Conservation (phyloP, 495 filamentous ascomycete species). For the Cairneyella variabilis region DNA sequence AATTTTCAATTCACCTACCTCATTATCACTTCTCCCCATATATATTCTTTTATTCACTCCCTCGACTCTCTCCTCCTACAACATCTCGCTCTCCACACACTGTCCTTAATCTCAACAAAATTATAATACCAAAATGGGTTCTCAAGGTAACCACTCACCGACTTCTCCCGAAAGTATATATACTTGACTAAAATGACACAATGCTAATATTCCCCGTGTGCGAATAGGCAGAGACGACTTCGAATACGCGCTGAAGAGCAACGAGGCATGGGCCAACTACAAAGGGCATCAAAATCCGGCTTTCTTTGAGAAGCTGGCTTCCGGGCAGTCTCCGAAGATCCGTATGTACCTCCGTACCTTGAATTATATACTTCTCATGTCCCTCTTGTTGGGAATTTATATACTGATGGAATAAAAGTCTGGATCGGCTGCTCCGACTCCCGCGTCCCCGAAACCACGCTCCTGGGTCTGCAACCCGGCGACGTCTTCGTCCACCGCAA, state of each 20-base stretch:
- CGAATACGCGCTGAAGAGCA: constrained; percentile 53
- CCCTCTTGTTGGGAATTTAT: too few relatives aligned
- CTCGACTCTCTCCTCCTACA: neutral
- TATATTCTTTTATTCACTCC: neutral
- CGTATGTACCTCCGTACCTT: too few relatives aligned
- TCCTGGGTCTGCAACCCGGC: constrained; percentile 76
- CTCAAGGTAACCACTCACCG: neutral
- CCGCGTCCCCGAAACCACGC: constrained; percentile 81
- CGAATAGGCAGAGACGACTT: constrained; percentile 41
- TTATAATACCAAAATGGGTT: too few relatives aligned
- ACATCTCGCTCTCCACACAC: neutral
- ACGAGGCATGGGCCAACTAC: constrained; percentile 69
- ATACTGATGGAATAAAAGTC: too few relatives aligned
- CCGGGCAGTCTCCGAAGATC: constrained; percentile 69
- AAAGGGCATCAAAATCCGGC: constrained; percentile 62
- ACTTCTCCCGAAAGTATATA: too few relatives aligned
- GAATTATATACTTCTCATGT: too few relatives aligned
- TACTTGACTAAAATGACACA: too few relatives aligned
- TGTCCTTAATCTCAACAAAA: too few relatives aligned
- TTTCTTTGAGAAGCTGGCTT: constrained; percentile 66
- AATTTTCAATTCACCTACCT: too few relatives aligned
- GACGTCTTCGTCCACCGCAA: constrained; percentile 94
- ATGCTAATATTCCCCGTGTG: neutral
- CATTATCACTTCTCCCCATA: too few relatives aligned
- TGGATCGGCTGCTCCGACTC: constrained; percentile 94